phyloP scores from a whole-genome alignment of 371 early-diverging fungal species.

The Dentiscutata heterogama region DNA sequence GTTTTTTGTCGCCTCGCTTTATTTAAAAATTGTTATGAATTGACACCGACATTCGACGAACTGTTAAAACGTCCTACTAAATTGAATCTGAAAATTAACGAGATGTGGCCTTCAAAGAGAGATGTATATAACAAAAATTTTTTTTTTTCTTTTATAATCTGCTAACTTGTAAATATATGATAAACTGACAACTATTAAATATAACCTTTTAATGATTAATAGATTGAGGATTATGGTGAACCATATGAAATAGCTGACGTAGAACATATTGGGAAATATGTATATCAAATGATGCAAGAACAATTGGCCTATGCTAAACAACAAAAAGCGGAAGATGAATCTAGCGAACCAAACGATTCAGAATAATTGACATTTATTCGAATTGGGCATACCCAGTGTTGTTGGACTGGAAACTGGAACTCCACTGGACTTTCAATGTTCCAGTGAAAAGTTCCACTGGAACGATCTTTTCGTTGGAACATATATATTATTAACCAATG shows the following conservation, averaged over 20 bases:
- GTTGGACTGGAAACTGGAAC: too few species aligned
- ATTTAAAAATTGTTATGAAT: conserved; percentile 83
- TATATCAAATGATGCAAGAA: conserved; percentile 79
- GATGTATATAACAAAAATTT: conserved; percentile 26
- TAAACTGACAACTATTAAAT: background rate
- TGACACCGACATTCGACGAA: conserved; percentile 71
- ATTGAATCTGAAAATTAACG: conserved; percentile 68
- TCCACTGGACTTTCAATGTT: too few species aligned
- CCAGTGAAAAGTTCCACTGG: too few species aligned
- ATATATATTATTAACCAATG: too few species aligned
- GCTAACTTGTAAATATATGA: background rate
- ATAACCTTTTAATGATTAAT: conserved; percentile 26
- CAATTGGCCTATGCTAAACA: conserved; percentile 66
- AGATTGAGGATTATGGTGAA: conserved; percentile 50
- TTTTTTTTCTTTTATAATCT: background rate
- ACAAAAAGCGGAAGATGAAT: conserved; percentile 35
- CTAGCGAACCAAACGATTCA: background rate
- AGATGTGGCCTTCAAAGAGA: conserved; percentile 58
- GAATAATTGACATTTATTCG: too few species aligned
- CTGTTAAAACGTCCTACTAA: conserved; percentile 61
- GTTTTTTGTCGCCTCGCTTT: conserved; percentile 81
- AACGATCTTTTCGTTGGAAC: too few species aligned
- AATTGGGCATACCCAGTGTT: too few species aligned
- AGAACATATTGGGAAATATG: conserved; percentile 73
- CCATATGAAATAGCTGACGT: conserved; percentile 54